Conservation (phyloP, 345 rosid genomes). For the Citrus mangshanensis region DNA sequence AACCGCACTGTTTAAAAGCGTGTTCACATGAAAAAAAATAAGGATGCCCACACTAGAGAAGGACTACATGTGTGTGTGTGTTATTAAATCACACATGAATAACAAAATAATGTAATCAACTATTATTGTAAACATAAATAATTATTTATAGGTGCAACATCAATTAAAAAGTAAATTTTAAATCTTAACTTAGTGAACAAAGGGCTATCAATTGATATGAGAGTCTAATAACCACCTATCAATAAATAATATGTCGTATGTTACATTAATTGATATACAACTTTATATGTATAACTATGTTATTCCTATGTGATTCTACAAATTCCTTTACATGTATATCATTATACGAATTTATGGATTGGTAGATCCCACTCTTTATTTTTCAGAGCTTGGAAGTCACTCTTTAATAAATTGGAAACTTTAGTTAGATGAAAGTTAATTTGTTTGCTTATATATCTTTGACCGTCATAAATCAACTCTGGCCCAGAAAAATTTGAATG, state of each 20-base stretch:
- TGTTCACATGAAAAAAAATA: too few relatives aligned
- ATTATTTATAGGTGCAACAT: too few relatives aligned
- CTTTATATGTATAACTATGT: neutral
- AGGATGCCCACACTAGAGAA: too few relatives aligned
- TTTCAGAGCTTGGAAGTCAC: conserved; percentile 49
- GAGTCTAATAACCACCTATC: neutral
- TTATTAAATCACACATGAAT: too few relatives aligned
- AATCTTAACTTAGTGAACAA: too few relatives aligned
- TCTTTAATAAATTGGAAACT: conserved; percentile 34
- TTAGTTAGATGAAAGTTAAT: conserved; percentile 9
- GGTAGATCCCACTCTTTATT: conserved; percentile 25
- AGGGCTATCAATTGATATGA: too few relatives aligned
- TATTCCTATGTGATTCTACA: neutral
- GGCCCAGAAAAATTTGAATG: conserved; percentile 37
- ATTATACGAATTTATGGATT: conserved; percentile 20
- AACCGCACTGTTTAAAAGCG: too few relatives aligned
- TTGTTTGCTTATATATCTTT: conserved; percentile 20
- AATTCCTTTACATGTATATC: neutral
- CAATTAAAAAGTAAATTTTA: too few relatives aligned
- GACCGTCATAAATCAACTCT: conserved; percentile 17
- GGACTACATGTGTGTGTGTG: too few relatives aligned
- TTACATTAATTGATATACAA: neutral
- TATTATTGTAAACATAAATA: too few relatives aligned
- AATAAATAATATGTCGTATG: too few relatives aligned
- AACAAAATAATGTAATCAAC: too few relatives aligned